phyloP scores from a whole-genome alignment of 345 rosid species.

The Turnera subulata region DNA sequence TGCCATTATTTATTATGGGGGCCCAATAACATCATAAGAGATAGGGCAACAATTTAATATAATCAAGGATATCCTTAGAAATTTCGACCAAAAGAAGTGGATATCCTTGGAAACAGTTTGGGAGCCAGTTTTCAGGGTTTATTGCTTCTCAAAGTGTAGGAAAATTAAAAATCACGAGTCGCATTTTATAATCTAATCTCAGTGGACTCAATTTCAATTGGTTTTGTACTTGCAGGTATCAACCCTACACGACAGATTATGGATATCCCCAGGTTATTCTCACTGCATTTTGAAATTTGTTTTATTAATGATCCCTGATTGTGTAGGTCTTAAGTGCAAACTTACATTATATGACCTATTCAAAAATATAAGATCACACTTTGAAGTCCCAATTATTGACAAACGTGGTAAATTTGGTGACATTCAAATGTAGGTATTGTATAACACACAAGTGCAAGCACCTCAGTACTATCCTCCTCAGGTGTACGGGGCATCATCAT shows the following conservation, averaged over 20 bases:
- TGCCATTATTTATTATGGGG: background rate
- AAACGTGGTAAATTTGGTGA: slow-evolving; percentile 1
- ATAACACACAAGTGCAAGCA: slow-evolving; percentile 63
- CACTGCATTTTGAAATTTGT: background rate
- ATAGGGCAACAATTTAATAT: background rate
- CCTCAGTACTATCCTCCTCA: slow-evolving; percentile 68
- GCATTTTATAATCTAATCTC: background rate
- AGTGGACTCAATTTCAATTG: background rate
- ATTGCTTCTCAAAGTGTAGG: background rate
- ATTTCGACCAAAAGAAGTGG: slow-evolving; percentile 19
- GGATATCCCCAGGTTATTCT: slow-evolving; percentile 65
- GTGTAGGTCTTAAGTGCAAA: background rate
- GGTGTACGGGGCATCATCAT: slow-evolving; percentile 47
- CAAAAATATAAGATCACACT: background rate
- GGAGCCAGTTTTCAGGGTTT: background rate
- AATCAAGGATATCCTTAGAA: slow-evolving; percentile 16
- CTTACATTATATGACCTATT: no score
- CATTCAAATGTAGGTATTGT: slow-evolving; percentile 48
- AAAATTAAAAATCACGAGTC: no score
- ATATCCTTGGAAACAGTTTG: slow-evolving; percentile 12
- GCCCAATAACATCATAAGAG: background rate
- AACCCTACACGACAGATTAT: slow-evolving; percentile 62
- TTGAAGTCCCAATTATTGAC: background rate
- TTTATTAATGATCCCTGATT: background rate
- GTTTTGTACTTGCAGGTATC: slow-evolving; percentile 49